Evolutionary conservation across 768 basidiomycete species (phyloP).

Genomic region (Hypholoma fasciculare): DNA sequence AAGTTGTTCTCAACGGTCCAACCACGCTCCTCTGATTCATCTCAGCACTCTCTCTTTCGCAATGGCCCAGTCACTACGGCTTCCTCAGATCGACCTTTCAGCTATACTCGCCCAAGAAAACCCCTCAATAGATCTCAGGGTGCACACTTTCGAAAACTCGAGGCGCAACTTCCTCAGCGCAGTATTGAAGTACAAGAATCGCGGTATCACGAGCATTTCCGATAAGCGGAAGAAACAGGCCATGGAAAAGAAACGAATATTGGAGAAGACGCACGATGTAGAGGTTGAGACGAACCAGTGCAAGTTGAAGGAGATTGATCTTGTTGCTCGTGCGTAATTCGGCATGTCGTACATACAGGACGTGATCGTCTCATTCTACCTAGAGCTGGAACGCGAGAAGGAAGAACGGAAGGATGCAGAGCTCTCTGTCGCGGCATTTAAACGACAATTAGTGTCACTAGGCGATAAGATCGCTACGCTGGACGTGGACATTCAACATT

Average conservation of each 20-base stretch:
- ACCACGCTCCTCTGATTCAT: neutral
- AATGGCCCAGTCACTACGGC: conserved; percentile 29
- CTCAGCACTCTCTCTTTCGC: neutral
- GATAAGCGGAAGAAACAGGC: conserved; percentile 63
- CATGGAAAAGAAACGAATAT: conserved; percentile 58
- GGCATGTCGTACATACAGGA: no score
- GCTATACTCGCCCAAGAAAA: conserved; percentile 52
- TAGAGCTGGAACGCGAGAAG: conserved; percentile 68
- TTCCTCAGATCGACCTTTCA: conserved; percentile 63
- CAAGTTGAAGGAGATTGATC: conserved; percentile 76
- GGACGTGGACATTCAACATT: conserved; percentile 74
- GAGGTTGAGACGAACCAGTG: conserved; percentile 75
- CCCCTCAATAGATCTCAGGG: conserved; percentile 64
- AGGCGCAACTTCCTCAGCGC: conserved; percentile 74
- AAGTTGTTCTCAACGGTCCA: neutral
- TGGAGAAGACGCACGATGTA: conserved; percentile 60
- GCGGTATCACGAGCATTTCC: conserved; percentile 68
- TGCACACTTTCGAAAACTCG: conserved; percentile 62
- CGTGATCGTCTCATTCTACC: neutral
- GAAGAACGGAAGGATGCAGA: conserved; percentile 75
- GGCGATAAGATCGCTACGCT: conserved; percentile 58
- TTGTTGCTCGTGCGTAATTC: conserved; percentile 64
- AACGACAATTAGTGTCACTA: conserved; percentile 65
- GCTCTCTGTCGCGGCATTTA: conserved; percentile 55
- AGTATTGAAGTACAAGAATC: conserved; percentile 70